A percentile compares a stretch with the other conserved stretches of the same genome.
phyloP scores from a whole-genome alignment of 148 eudicot species.

The Arbutus unedo region DNA sequence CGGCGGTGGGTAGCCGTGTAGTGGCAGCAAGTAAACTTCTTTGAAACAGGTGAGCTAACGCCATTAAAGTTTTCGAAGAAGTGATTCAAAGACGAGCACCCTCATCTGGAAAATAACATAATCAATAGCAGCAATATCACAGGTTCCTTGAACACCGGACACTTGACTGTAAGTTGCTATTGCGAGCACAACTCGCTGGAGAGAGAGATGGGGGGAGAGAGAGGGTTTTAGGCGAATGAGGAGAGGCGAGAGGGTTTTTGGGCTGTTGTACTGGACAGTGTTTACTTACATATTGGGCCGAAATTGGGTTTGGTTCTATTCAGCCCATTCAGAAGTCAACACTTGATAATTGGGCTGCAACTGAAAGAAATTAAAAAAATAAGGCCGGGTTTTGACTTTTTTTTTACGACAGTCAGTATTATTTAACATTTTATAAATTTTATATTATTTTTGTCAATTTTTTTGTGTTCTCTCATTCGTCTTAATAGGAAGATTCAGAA shows the following conservation, averaged over 20 bases:
- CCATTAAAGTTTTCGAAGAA: slow-evolving; percentile 27
- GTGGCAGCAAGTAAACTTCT: slow-evolving; percentile 16
- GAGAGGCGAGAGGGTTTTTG: neutral
- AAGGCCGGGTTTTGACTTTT: too few relatives aligned
- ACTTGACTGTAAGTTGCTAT: neutral
- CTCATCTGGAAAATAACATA: slow-evolving; percentile 8
- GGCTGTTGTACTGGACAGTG: neutral
- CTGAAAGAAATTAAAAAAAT: too few relatives aligned
- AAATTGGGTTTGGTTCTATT: too few relatives aligned
- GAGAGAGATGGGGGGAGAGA: neutral
- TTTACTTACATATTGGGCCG: neutral
- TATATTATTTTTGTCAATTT: too few relatives aligned
- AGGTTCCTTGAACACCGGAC: neutral
- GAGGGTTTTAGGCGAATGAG: neutral
- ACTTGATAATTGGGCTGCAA: too few relatives aligned
- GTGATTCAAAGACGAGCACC: slow-evolving; percentile 13
- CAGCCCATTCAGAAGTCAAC: too few relatives aligned
- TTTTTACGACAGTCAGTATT: too few relatives aligned
- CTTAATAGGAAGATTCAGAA: too few relatives aligned
- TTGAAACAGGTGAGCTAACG: slow-evolving; percentile 16
- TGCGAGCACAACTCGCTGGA: neutral
- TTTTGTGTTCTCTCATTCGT: too few relatives aligned
- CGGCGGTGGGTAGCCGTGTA: neutral
- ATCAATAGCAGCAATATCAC: neutral
- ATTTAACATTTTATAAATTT: too few relatives aligned